Base-by-base conservation (phyloP, 176 grass and related monocot genomes). In the Ampelocalamus luodianensis region DNA sequence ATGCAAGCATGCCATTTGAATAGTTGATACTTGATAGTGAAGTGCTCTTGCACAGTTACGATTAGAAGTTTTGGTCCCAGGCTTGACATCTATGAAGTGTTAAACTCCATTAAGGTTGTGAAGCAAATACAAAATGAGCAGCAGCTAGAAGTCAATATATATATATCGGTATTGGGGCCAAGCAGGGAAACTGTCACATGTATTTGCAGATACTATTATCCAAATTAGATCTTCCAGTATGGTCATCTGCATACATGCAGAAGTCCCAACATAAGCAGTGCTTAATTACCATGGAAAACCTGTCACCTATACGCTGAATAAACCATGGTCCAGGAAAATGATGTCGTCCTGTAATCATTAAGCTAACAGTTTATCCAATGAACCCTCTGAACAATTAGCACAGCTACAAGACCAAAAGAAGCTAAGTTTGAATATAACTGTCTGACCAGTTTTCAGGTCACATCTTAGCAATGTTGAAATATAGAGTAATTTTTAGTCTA, bases 1-100 rank as follows among this genome's bases (percentile, higher is more conserved):
- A 63, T 13, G 2, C 11, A 63, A 79, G 36, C 74, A 83, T 88
- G 55, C 15, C 4, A 64, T 71, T 80, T 79, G 51, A 68, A 2
- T 42, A 51, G 22, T 39, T 71, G 36, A 2, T 42, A 51, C 16
- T 39, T 71, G 36, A 15, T 16, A 62, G 13, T 32, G 8, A 22
- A 73, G 24, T 63, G 34, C 3, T 70, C 36, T 80, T 79, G 42
- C 66, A 76, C 29, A 7, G 27, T 61, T 26, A 11, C 59, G 13
- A 49, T 37, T 7, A 22, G 32, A 50, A 86, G 23, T 54, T 67
- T 14, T 54, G 15, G 9, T 63, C 11, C 5, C 54, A 79, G 24
- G 32, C 6, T 58, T n/a, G 20, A 58, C 63, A 67, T 68, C 42
- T 59, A 26, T 37, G n/a, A 76, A 72, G 42, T 68, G 51, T 32